phyloP scores from a whole-genome alignment of 805 yeast genomes.

The Metschnikowia anglica region DNA sequence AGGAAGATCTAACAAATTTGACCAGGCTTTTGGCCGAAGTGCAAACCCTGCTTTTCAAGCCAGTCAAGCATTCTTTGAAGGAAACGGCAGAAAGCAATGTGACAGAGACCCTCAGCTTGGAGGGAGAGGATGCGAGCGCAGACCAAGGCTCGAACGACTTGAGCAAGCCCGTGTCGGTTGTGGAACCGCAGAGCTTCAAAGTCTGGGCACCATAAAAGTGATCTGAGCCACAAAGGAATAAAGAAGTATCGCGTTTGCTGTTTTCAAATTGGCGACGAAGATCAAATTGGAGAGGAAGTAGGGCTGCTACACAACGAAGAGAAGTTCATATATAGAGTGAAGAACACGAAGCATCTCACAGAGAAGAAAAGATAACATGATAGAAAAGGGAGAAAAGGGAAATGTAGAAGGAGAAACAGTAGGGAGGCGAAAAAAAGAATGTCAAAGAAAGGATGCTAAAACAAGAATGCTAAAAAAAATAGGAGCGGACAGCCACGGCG shows the following conservation, averaged over 20 bases:
- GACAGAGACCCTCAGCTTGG: constrained; percentile 3
- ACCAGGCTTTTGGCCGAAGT: constrained; percentile 31
- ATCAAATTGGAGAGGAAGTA: neutral
- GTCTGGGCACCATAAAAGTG: constrained; percentile 46
- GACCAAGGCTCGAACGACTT: constrained; percentile 6
- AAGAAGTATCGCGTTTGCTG: neutral
- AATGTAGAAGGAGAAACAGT: neutral
- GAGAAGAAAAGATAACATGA: neutral
- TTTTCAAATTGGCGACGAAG: neutral
- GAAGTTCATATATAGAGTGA: neutral
- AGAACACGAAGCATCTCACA: neutral
- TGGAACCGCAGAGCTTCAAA: constrained; percentile 43
- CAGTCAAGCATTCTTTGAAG: constrained; percentile 28
- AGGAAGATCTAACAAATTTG: constrained; percentile 13
- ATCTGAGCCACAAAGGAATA: too few relatives aligned
- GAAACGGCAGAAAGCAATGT: constrained; percentile 15
- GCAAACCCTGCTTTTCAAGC: constrained; percentile 34
- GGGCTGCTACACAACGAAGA: neutral
- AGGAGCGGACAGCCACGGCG: too few relatives aligned
- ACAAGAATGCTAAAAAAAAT: too few relatives aligned
- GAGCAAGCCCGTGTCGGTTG: constrained; percentile 36
- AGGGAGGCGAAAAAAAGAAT: neutral
- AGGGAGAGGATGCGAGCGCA: constrained; percentile 6
- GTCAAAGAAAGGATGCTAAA: too few relatives aligned
- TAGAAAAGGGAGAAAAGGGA: neutral